Conservation (phyloP, 75 land plant genomes). For the Selaginella moellendorffii region DNA sequence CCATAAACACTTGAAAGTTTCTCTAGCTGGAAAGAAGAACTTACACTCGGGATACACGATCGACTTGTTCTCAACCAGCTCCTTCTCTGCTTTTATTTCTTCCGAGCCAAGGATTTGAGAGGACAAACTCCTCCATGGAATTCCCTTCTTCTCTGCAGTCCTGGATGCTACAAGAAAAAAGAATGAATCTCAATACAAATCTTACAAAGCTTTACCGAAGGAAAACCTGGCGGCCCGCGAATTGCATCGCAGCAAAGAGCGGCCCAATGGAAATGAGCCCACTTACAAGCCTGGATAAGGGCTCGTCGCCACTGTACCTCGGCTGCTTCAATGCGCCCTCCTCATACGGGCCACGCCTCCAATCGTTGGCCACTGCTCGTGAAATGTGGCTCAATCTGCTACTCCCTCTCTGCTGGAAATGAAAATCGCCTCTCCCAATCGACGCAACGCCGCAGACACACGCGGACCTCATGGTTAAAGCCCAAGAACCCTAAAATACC, state of each 20-base stretch:
- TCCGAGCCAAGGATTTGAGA: slow-evolving; percentile 45
- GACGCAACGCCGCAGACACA: too few relatives aligned
- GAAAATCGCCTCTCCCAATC: too few relatives aligned
- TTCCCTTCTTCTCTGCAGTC: slow-evolving; percentile 82
- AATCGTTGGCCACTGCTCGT: too few relatives aligned
- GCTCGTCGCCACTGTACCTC: slow-evolving; percentile 59
- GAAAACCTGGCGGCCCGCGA: slow-evolving; percentile 61
- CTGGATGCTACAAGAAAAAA: slow-evolving; percentile 31
- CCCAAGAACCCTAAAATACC: too few relatives aligned
- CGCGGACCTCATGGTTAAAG: too few relatives aligned
- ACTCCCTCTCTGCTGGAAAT: too few relatives aligned
- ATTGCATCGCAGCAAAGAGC: slow-evolving; percentile 47
- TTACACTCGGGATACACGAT: slow-evolving; percentile 82
- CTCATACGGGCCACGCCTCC: slow-evolving; percentile 19
- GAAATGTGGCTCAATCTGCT: too few relatives aligned
- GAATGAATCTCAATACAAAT: slow-evolving; percentile 5
- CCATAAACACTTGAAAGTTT: background rate
- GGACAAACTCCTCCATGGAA: slow-evolving; percentile 67
- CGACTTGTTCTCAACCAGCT: slow-evolving; percentile 38
- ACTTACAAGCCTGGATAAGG: slow-evolving; percentile 54
- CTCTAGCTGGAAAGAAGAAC: background rate
- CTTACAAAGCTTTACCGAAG: slow-evolving; percentile 34
- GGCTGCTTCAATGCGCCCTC: slow-evolving; percentile 66
- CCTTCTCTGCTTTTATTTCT: slow-evolving; percentile 65
- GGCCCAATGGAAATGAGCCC: slow-evolving; percentile 75